These are phyloP conservation scores for Carpinus viminea DNA, from an alignment of 306 rosid species.

Conservation along the genomic window DNA sequence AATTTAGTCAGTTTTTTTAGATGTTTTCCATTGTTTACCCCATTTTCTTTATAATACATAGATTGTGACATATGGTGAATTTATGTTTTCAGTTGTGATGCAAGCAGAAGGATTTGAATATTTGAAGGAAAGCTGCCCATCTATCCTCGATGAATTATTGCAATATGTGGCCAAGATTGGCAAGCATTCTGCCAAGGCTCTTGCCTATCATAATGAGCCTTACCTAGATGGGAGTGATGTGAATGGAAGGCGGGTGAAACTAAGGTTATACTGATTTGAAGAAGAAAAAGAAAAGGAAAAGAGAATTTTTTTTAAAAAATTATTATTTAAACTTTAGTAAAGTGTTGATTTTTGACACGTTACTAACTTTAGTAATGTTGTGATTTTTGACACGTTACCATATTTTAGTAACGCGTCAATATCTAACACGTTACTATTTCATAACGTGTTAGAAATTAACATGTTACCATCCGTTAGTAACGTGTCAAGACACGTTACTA, in stretches of 20 bases:
- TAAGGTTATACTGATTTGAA: slow-evolving; percentile 58
- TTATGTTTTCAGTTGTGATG: slow-evolving; percentile 73
- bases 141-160: slow-evolving; percentile 59
- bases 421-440: too few relatives aligned
- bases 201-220: slow-evolving; percentile 34
- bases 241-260: slow-evolving; percentile 82
- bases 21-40: not conserved
- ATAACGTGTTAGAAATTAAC: too few relatives aligned
- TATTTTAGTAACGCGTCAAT: too few relatives aligned
- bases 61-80: not conserved
- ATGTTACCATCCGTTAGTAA: too few relatives aligned
- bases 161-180: slow-evolving; percentile 52
- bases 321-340: too few relatives aligned
- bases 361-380: too few relatives aligned
- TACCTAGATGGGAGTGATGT: slow-evolving; percentile 64
- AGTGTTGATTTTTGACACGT: too few relatives aligned
- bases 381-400: too few relatives aligned
- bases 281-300: too few relatives aligned
- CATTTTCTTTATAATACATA: not conserved
- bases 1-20: not conserved
- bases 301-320: too few relatives aligned
- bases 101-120: slow-evolving; percentile 77
- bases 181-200: slow-evolving; percentile 42
- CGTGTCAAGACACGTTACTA: too few relatives aligned
- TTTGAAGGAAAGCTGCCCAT: slow-evolving; percentile 79